A percentile compares a stretch with the other conserved stretches of the same genome.
These are phyloP conservation scores for Didymella lethalis DNA, from an alignment of 2,329 filamentous ascomycete species.

Conservation along the genomic window DNA sequence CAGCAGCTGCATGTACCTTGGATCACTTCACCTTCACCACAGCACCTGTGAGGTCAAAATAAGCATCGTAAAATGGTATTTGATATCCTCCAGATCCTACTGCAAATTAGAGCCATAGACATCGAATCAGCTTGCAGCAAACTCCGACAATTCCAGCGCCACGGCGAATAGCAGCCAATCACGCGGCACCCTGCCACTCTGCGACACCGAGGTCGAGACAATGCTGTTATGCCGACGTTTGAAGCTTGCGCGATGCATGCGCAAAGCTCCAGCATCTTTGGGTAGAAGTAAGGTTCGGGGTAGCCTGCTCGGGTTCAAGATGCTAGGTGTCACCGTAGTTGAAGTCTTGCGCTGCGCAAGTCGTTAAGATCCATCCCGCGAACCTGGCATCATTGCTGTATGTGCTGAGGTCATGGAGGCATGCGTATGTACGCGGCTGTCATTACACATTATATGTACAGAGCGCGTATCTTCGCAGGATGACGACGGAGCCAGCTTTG, in stretches of 20 bases:
- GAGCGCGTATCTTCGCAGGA: background rate
- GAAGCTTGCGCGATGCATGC: background rate
- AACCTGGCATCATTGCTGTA: background rate
- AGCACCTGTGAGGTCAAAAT: constrained; percentile 22
- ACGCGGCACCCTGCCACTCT: background rate
- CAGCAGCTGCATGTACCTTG: constrained; percentile 11
- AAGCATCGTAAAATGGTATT: constrained; percentile 25
- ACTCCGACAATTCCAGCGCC: constrained; percentile 29
- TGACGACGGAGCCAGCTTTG: background rate
- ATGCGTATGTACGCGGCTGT: background rate
- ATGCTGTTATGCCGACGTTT: background rate
- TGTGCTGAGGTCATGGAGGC: background rate
- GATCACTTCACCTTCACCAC: constrained; percentile 20
- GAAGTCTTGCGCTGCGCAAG: background rate
- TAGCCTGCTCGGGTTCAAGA: background rate
- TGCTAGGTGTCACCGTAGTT: background rate
- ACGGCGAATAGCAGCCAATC: constrained; percentile 30
- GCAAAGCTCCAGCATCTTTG: background rate
- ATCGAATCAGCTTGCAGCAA: constrained; percentile 31
- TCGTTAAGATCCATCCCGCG: background rate
- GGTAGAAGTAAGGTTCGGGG: background rate
- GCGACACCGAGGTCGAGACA: constrained; percentile 7
- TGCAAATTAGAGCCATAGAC: constrained; percentile 11
- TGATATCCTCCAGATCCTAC: constrained; percentile 15
- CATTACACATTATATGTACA: constrained; percentile 16